These are phyloP conservation scores for Annulohypoxylon maeteangense DNA, from an alignment of 495 filamentous ascomycete genomes.

Conservation along the genomic window DNA sequence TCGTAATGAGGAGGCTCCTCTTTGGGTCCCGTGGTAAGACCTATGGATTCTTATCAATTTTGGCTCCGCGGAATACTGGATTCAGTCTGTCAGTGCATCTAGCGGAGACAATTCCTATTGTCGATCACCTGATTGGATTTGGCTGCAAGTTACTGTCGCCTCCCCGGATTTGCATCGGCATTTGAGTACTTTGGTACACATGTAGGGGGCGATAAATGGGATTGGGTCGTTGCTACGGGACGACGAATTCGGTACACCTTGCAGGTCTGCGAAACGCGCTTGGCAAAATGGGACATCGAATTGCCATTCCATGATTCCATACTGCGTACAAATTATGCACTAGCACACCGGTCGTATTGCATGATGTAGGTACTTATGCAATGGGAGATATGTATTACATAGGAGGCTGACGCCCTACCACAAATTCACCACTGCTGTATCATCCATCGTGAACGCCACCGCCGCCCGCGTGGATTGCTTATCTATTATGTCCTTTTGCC, in stretches of 20 bases:
- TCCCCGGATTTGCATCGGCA: conserved; percentile 31
- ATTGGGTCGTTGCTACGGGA: neutral
- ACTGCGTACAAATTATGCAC: neutral
- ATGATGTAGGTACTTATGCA: neutral
- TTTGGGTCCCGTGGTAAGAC: neutral
- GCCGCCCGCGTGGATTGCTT: neutral
- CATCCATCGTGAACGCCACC: conserved; percentile 11
- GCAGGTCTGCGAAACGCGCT: conserved; percentile 6
- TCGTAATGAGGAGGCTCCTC: neutral
- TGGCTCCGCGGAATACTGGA: neutral
- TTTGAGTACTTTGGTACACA: neutral
- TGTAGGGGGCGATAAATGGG: neutral
- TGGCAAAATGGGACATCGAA: neutral
- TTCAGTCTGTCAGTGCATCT: too few relatives aligned
- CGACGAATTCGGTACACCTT: neutral
- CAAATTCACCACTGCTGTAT: neutral
- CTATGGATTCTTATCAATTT: neutral
- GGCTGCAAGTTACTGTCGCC: neutral
- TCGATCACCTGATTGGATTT: conserved; percentile 19
- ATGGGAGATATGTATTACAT: neutral
- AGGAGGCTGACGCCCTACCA: neutral
- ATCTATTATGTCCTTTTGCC: neutral
- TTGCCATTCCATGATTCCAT: neutral
- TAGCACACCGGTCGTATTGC: neutral
- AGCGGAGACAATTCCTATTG: neutral